phyloP scores from a whole-genome alignment of 2,329 filamentous ascomycete species.

The Cladosporium velox region DNA sequence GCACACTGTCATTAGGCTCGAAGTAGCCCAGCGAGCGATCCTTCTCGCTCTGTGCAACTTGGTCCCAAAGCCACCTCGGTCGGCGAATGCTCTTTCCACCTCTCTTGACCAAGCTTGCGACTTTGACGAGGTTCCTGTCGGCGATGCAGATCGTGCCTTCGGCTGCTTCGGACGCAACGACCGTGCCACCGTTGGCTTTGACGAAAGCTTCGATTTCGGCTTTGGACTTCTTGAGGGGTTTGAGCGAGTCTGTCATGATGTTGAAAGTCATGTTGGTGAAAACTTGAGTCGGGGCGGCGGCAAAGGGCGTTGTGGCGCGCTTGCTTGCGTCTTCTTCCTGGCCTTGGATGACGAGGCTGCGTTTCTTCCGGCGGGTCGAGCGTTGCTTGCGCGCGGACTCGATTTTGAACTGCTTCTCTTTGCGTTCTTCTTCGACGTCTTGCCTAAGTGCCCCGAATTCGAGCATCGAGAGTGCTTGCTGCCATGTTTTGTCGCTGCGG shows the following conservation, averaged over 20 bases:
- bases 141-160: conserved; percentile 71
- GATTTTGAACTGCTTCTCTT: conserved; percentile 74
- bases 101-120: conserved; percentile 76
- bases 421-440: conserved; percentile 68
- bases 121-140: conserved; percentile 78
- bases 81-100: conserved; percentile 72
- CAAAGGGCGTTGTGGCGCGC: conserved; percentile 53
- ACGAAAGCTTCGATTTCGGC: conserved; percentile 76
- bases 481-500: conserved; percentile 82
- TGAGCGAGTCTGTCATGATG: conserved; percentile 73
- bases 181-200: conserved; percentile 77
- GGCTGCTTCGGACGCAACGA: conserved; percentile 72
- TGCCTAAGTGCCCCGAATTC: conserved; percentile 74
- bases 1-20: conserved; percentile 50
- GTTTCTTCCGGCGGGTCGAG: conserved; percentile 61
- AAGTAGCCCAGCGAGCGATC: conserved; percentile 13
- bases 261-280: conserved; percentile 78
- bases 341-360: conserved; percentile 73
- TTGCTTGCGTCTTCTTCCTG: conserved; percentile 55
- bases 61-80: conserved; percentile 82
- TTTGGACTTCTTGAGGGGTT: conserved; percentile 74
- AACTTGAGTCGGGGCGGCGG: conserved; percentile 61
- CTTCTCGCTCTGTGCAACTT: conserved; percentile 61
- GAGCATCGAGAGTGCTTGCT: conserved; percentile 72
- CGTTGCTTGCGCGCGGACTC: conserved; percentile 66